Conservation (phyloP, 2,329 filamentous ascomycete species). For the Colletotrichum limetticola region DNA sequence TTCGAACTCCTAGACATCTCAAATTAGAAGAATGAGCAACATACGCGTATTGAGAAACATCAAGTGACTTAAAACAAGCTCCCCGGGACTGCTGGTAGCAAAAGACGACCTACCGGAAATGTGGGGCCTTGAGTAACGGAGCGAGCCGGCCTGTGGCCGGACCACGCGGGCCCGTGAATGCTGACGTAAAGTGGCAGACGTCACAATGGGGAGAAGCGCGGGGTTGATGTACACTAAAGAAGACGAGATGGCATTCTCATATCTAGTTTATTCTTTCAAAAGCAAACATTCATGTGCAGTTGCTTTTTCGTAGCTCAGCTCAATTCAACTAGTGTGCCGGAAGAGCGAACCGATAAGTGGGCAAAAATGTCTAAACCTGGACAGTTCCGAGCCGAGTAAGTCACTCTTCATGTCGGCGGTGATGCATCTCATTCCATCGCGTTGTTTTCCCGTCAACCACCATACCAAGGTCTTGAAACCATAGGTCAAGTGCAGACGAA, state of each 20-base stretch:
- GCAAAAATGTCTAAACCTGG: constrained; percentile 28
- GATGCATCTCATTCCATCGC: neutral
- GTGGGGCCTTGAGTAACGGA: neutral
- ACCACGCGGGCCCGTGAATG: neutral
- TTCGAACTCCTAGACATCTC: neutral
- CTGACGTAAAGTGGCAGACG: neutral
- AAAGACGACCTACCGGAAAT: neutral
- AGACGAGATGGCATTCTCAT: neutral
- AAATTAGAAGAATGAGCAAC: neutral
- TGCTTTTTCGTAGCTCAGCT: neutral
- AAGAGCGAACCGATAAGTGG: neutral
- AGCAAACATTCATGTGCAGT: neutral
- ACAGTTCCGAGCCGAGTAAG: constrained; percentile 31
- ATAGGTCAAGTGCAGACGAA: neutral
- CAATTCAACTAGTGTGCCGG: neutral
- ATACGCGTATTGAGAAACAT: neutral
- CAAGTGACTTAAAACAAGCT: neutral
- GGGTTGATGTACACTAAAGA: neutral
- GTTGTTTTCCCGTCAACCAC: neutral
- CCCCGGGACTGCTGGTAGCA: neutral
- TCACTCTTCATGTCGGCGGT: neutral
- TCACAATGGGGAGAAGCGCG: neutral
- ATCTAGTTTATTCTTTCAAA: neutral
- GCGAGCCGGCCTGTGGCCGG: neutral
- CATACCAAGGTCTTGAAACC: neutral